Base-by-base conservation (phyloP, 805 yeast species). In the Nadsonia fulvescens region DNA sequence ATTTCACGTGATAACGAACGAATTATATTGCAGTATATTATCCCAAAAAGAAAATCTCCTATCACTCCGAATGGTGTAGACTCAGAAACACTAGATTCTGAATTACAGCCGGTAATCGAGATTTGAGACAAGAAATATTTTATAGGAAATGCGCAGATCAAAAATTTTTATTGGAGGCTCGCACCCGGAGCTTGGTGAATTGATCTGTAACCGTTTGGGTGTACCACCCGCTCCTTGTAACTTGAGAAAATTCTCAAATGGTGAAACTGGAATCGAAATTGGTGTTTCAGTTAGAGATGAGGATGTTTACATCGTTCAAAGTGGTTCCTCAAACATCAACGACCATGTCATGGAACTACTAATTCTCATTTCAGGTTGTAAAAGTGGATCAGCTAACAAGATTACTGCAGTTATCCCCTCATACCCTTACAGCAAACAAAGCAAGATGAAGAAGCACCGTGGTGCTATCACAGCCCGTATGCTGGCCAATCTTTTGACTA, bases 91-190 rank as follows among this genome's bases (percentile, higher is more conserved):
- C n/a, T n/a, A n/a, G n/a, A n/a, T n/a, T n/a, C n/a, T n/a, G n/a
- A n/a, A n/a, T n/a, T n/a, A n/a, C n/a, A n/a, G n/a, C n/a, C n/a
- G n/a, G n/a, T n/a, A n/a, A n/a, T n/a, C n/a, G n/a, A n/a, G n/a
- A n/a, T n/a, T n/a, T n/a, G n/a, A n/a, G n/a, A n/a, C n/a, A n/a
- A n/a, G n/a, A n/a, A n/a, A n/a, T n/a, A n/a, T n/a, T n/a, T n/a
- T n/a, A n/a, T n/a, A n/a, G n/a, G n/a, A n/a, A n/a, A 89, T 89
- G 98, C 81, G 96, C 53, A 82, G 83, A 70, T 82, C 94, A 47
- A 86, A 89, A 53, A 79, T 89, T 22, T 89, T 89, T 51, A 91
- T 89, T 31, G 99, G 99, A 23, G 70, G 78, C 33, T 83, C 96
- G 29, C 98, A 89, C 52, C 94, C 95, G 8, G 93, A 82, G 46